Base-by-base conservation (phyloP, 371 early-diverging fungal genomes). In the Syncephalis plumigaleata region DNA sequence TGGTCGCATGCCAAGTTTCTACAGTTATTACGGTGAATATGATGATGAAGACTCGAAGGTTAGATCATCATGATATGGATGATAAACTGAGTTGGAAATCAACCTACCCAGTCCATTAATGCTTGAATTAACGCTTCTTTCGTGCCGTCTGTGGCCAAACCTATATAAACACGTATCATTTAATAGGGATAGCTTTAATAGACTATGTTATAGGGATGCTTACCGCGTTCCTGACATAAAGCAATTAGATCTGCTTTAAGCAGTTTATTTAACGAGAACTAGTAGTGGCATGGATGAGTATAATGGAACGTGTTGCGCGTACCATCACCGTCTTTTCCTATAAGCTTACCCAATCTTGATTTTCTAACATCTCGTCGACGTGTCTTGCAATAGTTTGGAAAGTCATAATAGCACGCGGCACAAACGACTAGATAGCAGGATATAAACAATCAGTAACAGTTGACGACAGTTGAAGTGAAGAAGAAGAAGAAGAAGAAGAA, bases 151-250 rank as follows among this genome's bases (percentile, higher is more conserved):
- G 72, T 66, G 21, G 66, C 59, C 31, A 81, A 57, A 0, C 76
- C 80, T 77, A 50, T 39, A 24, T 42, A 17, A 7, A 38, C 9
- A 48, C n/a, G n/a, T n/a, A n/a, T 18, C n/a, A 22, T 18, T 39
- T 21, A 39, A 39, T 24, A 25, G n/a, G 39, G 4, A 26, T n/a
- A 26, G 16, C 23, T 22, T 23, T 42, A 24, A n/a, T 11, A 31
- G n/a, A n/a, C n/a, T 22, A 2, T 26, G 26, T 16, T 26, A 36
- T 36, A 9, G 5, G 21, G 36, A 11, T 3, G 51, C 61, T 48
- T 60, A 74, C 77, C 75, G 68, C 81, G 63, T 48, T 80, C 81
- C 54, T 76, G 81, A 55, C 83, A 82, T 47, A 75, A 65, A 37
- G 76, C 74, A 36, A 82, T 74, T 23, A 82, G 56, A 54, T 82